phyloP scores from a whole-genome alignment of 768 basidiomycete species.

The Coprinopsis cinerea region DNA sequence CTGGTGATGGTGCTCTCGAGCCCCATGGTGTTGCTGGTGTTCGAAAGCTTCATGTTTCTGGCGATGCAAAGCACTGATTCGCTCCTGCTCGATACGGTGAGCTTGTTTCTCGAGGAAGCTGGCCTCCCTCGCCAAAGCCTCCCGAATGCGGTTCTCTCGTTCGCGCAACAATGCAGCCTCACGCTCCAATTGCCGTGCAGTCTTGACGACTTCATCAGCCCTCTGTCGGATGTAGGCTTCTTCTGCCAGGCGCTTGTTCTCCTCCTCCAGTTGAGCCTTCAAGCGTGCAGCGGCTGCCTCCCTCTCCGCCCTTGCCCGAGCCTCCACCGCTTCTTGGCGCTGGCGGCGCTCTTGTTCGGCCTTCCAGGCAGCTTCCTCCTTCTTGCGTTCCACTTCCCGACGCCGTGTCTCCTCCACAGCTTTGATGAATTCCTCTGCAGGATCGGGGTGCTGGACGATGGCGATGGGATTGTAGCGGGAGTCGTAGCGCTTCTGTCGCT shows the following conservation, averaged over 20 bases:
- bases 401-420: no score
- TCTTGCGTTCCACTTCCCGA: background rate
- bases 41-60: no score
- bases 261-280: no score
- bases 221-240: background rate
- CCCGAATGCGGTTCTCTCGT: background rate
- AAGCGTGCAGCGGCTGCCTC: no score
- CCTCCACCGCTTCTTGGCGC: background rate
- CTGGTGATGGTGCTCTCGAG: no score
- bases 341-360: background rate
- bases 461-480: no score
- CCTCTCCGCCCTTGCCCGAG: background rate
- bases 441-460: no score
- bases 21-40: no score
- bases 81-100: background rate
- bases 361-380: background rate
- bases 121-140: background rate
- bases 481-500: no score
- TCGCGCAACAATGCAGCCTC: background rate
- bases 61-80: no score
- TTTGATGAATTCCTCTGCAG: no score
- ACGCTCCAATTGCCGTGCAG: background rate
- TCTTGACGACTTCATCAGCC: background rate
- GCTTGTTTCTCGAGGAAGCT: background rate
- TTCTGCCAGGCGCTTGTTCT: no score